These are phyloP conservation scores for Hypoxylon sp. DNA, from an alignment of 2,329 filamentous ascomycete genomes.

Conservation along the genomic window DNA sequence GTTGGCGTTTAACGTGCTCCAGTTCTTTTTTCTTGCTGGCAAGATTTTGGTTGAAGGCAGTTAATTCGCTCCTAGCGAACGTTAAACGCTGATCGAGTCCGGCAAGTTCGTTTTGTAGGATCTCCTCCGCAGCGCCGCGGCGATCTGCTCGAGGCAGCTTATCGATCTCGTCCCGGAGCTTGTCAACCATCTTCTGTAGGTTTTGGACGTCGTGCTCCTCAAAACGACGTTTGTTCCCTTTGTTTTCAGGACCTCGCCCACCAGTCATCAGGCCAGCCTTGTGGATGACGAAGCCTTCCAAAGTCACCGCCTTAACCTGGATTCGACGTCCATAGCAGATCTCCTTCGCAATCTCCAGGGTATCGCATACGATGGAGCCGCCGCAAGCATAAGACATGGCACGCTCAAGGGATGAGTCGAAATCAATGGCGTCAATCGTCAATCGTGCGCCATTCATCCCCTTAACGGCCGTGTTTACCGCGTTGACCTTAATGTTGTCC, in stretches of 20 bases:
- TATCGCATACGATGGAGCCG: constrained; percentile 93
- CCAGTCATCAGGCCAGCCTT: constrained; percentile 97
- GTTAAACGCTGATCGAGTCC: constrained; percentile 80
- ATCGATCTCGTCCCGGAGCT: constrained; percentile 78
- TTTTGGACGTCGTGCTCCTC: constrained; percentile 91
- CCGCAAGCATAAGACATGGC: constrained; percentile 96
- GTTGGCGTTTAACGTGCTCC: constrained; percentile 74
- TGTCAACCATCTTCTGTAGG: constrained; percentile 77
- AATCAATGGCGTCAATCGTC: constrained; percentile 96
- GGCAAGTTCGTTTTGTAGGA: constrained; percentile 78
- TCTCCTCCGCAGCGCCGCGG: constrained; percentile 79
- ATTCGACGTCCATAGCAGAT: constrained; percentile 86
- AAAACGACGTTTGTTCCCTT: constrained; percentile 80
- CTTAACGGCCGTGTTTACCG: constrained; percentile 89
- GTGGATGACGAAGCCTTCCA: constrained; percentile 96
- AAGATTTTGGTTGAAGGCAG: constrained; percentile 82
- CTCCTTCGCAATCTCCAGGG: constrained; percentile 83
- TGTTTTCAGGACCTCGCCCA: constrained; percentile 80
- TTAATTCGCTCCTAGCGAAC: constrained; percentile 78
- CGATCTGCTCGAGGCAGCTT: constrained; percentile 82
- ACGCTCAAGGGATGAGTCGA: constrained; percentile 85
- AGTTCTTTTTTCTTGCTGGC: constrained; percentile 85
- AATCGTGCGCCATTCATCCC: constrained; percentile 85
- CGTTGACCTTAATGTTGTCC: constrained; percentile 95
- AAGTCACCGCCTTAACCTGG: constrained; percentile 90